phyloP scores from a whole-genome alignment of 306 rosid genomes.

The Pyrus bretschneideri region DNA sequence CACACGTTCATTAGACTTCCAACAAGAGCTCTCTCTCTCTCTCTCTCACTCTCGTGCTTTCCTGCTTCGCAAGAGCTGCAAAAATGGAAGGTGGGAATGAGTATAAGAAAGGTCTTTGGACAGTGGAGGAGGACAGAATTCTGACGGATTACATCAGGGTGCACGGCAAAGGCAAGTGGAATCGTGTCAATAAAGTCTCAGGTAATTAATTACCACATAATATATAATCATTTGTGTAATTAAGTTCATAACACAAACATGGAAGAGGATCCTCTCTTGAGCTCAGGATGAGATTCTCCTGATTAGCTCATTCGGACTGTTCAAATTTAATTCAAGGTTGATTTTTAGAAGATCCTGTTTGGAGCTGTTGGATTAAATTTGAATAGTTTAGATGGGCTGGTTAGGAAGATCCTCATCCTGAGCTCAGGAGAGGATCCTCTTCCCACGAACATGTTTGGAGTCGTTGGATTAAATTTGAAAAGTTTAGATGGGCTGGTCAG shows the following conservation, averaged over 20 bases:
- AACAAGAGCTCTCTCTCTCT: neutral
- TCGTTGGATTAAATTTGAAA: no score
- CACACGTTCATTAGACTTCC: neutral
- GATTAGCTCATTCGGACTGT: no score
- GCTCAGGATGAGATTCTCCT: no score
- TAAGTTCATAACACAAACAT: neutral
- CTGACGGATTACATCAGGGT: slow-evolving; percentile 32
- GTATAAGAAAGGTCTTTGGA: slow-evolving; percentile 51
- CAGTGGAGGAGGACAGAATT: slow-evolving; percentile 40
- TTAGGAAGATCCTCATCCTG: no score
- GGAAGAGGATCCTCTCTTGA: no score
- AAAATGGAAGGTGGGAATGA: slow-evolving; percentile 34
- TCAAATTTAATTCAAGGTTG: no score
- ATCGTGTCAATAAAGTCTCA: slow-evolving; percentile 39
- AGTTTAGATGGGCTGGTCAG: no score
- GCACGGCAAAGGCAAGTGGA: slow-evolving; percentile 61
- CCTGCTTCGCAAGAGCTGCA: neutral
- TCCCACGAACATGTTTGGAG: no score
- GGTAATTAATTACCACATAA: slow-evolving; percentile 14
- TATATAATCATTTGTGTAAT: neutral
- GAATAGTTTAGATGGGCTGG: no score
- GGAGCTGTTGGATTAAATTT: no score
- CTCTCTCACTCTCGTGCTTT: neutral
- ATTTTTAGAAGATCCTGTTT: no score
- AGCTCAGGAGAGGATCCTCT: no score